These are phyloP conservation scores for Sodiomyces alkalinus DNA, from an alignment of 2,329 filamentous ascomycete genomes.

Conservation along the genomic window DNA sequence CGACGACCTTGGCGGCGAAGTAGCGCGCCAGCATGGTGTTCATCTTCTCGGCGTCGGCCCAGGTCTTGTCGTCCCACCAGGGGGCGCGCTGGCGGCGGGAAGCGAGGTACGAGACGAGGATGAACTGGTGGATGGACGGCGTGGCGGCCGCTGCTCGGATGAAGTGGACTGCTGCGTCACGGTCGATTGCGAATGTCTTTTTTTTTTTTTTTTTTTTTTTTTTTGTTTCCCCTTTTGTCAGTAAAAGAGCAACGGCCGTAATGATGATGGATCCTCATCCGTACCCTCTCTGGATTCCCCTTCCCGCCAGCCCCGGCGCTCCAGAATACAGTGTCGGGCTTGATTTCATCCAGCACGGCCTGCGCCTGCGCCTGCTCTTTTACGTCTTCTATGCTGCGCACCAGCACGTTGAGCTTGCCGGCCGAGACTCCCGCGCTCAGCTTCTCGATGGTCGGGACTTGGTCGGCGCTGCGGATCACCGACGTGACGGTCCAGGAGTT, in stretches of 20 bases:
- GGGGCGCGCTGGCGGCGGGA: conserved; percentile 33
- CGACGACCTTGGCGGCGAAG: conserved; percentile 44
- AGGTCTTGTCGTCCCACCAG: conserved; percentile 40
- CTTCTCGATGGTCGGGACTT: conserved; percentile 46
- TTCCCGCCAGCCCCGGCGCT: conserved; percentile 49
- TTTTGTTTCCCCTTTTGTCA: too few relatives aligned
- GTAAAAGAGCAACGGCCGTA: too few relatives aligned
- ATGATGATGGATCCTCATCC: too few relatives aligned
- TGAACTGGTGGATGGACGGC: conserved; percentile 41
- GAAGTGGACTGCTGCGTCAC: conserved; percentile 47
- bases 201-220: too few relatives aligned
- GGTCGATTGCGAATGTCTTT: conserved; percentile 44
- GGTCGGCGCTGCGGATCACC: conserved; percentile 58
- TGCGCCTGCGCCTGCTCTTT: conserved; percentile 46
- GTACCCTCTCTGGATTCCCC: conserved; percentile 34
- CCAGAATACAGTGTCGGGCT: conserved; percentile 53
- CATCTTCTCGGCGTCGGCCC: conserved; percentile 29
- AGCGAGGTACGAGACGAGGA: conserved; percentile 47
- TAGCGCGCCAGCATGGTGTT: conserved; percentile 34
- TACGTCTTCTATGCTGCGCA: conserved; percentile 57
- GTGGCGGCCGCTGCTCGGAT: conserved; percentile 42
- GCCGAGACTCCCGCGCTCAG: conserved; percentile 37
- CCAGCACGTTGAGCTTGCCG: conserved; percentile 52
- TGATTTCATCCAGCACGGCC: conserved; percentile 43
- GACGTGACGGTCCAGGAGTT: conserved; percentile 66